These are phyloP conservation scores for Pichia cephalocereana DNA, from an alignment of 805 yeast species.

Conservation along the genomic window DNA sequence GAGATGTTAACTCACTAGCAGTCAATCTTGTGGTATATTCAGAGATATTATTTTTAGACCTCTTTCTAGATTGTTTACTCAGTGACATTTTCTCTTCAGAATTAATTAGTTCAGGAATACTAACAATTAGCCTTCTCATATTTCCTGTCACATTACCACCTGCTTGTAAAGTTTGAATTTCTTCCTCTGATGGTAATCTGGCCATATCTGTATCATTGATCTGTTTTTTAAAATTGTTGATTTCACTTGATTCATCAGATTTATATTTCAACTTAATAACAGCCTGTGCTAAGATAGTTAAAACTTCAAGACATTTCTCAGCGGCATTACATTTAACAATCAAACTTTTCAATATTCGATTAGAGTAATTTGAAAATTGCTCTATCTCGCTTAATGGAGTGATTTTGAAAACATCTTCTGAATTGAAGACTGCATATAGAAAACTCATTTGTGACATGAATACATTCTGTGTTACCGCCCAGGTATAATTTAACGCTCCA, in stretches of 20 bases:
- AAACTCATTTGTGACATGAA: constrained; percentile 87
- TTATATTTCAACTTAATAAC: constrained; percentile 48
- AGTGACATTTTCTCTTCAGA: constrained; percentile 5
- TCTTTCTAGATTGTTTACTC: not conserved
- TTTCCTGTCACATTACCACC: constrained; percentile 31
- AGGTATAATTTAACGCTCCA: constrained; percentile 67
- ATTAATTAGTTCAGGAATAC: constrained; percentile 19
- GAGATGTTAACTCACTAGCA: too few relatives aligned
- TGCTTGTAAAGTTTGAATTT: constrained; percentile 23
- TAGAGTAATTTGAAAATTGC: constrained; percentile 37
- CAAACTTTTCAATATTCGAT: constrained; percentile 50
- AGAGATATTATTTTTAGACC: too few relatives aligned
- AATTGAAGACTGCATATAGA: constrained; percentile 66
- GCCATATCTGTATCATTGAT: constrained; percentile 9
- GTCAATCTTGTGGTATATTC: too few relatives aligned
- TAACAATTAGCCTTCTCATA: constrained; percentile 31
- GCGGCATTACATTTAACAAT: constrained; percentile 76
- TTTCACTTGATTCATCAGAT: not conserved
- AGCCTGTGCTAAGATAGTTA: constrained; percentile 64
- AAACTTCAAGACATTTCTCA: constrained; percentile 56
- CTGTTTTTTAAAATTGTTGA: not conserved
- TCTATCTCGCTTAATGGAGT: constrained; percentile 44
- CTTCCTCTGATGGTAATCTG: constrained; percentile 21
- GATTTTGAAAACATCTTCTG: constrained; percentile 40
- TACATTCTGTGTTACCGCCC: constrained; percentile 87